Conservation (phyloP, 129 eudicot genomes). For the Escallonia rubra region DNA sequence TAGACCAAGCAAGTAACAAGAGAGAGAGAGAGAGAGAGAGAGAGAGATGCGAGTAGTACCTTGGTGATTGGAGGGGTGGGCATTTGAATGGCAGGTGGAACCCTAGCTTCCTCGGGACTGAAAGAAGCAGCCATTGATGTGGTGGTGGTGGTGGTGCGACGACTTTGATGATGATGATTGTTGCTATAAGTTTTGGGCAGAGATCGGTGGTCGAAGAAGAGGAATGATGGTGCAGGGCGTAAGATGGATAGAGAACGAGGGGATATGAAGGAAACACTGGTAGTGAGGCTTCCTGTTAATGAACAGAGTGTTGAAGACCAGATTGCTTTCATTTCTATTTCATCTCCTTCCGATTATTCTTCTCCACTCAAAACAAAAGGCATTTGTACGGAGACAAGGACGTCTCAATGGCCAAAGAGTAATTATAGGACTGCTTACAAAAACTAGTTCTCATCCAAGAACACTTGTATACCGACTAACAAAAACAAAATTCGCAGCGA, state of each 20-base stretch:
- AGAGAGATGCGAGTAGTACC: constrained; percentile 22
- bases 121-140: constrained; percentile 62
- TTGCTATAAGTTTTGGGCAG: not conserved
- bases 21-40: not conserved
- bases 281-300: not conserved
- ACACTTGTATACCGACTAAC: too few relatives aligned
- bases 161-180: not conserved
- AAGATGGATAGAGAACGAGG: constrained; percentile 15
- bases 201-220: constrained; percentile 12
- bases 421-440: too few relatives aligned
- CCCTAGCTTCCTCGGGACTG: constrained; percentile 82
- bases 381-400: too few relatives aligned
- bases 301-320: not conserved
- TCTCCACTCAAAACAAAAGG: not conserved
- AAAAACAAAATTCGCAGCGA: too few relatives aligned
- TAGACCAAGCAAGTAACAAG: not conserved
- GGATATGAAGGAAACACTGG: not conserved
- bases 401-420: too few relatives aligned
- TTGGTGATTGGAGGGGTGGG: constrained; percentile 77
- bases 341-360: not conserved
- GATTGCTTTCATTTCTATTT: not conserved
- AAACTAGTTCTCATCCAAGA: too few relatives aligned
- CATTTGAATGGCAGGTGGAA: constrained; percentile 55
- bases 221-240: constrained; percentile 3
- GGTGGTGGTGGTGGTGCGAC: not conserved